Percentiles rank a stretch among this genome's conserved stretches.
Evolutionary conservation across 106 monocot species (phyloP).

Genomic region (Gastrodia elata): DNA sequence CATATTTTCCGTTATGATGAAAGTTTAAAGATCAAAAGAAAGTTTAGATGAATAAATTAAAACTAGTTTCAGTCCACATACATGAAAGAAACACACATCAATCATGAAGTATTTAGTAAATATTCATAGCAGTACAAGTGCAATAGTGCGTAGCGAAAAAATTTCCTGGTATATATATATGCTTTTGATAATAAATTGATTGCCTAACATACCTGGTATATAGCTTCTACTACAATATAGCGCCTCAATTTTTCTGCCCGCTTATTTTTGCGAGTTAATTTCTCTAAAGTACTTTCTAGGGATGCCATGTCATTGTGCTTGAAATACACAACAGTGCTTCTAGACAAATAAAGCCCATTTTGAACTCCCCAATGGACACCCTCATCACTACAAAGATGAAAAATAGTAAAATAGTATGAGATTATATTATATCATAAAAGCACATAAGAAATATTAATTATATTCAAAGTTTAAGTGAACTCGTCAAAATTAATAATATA

Average conservation of each 20-base stretch:
- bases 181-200: background rate
- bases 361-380: slow-evolving; percentile 96
- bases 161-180: background rate
- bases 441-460: background rate
- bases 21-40: background rate
- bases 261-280: slow-evolving; percentile 57
- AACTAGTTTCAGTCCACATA: background rate
- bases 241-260: slow-evolving; percentile 59
- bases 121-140: background rate
- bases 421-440: background rate
- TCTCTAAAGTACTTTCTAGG: slow-evolving; percentile 66
- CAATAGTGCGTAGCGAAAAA: background rate
- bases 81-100: background rate
- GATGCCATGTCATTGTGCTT: slow-evolving; percentile 98
- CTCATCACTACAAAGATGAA: slow-evolving; percentile 60
- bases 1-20: background rate
- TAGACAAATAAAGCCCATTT: slow-evolving; percentile 89
- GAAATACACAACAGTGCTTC: slow-evolving; percentile 93
- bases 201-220: slow-evolving; percentile 67
- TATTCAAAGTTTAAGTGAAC: background rate
- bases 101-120: background rate
- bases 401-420: background rate
- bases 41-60: background rate
- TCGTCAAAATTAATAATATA: background rate
- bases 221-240: slow-evolving; percentile 82